phyloP scores from a whole-genome alignment of 345 rosid genomes.

The Populus deltoides region DNA sequence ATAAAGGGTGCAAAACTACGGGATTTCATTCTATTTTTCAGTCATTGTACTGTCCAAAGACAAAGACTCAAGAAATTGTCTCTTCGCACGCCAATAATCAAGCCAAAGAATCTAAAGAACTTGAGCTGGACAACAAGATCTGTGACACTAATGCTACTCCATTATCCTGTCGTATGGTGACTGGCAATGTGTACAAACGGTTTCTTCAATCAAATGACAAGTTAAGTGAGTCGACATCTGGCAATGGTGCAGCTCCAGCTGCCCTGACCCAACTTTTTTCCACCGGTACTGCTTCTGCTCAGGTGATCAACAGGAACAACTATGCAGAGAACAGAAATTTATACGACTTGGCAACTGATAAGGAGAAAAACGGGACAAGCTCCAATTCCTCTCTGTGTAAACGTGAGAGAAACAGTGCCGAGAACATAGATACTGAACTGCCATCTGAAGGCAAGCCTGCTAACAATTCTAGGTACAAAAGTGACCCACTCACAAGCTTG shows the following conservation, averaged over 20 bases:
- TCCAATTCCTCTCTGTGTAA: slow-evolving; percentile 40
- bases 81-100: slow-evolving; percentile 20
- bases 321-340: slow-evolving; percentile 35
- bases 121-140: slow-evolving; percentile 27
- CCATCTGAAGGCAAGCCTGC: slow-evolving; percentile 37
- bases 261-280: slow-evolving; percentile 29
- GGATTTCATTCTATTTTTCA: slow-evolving; percentile 82
- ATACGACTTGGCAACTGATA: slow-evolving; percentile 19
- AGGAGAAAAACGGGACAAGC: slow-evolving; percentile 35
- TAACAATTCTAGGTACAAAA: slow-evolving; percentile 32
- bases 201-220: slow-evolving; percentile 33
- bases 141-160: slow-evolving; percentile 42
- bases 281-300: slow-evolving; percentile 26
- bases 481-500: slow-evolving; percentile 51
- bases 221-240: slow-evolving; percentile 30
- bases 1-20: slow-evolving; percentile 26
- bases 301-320: slow-evolving; percentile 20
- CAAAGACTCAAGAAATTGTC: slow-evolving; percentile 26
- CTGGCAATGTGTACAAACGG: slow-evolving; percentile 33
- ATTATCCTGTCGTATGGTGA: slow-evolving; percentile 35
- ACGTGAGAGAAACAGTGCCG: slow-evolving; percentile 24
- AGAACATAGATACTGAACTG: slow-evolving; percentile 24
- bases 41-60: slow-evolving; percentile 60
- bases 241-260: slow-evolving; percentile 28
- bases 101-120: slow-evolving; percentile 23